Conservation (phyloP, 2,329 filamentous ascomycete species). For the Aspergillus texensis region DNA sequence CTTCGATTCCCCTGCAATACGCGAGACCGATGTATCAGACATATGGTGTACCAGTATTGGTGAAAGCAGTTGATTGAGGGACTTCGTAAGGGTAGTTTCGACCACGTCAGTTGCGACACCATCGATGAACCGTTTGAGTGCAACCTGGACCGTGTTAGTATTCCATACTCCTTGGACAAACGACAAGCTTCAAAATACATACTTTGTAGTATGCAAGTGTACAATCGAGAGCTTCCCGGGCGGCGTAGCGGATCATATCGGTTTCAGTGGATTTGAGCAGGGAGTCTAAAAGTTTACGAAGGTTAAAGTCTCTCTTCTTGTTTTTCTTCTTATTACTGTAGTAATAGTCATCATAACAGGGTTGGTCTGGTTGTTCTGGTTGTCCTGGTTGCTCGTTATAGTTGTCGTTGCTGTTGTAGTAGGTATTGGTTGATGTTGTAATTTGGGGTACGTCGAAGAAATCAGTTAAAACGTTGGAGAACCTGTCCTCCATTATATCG, state of each 20-base stretch:
- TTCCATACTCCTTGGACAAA: not conserved
- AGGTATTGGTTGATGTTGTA: not conserved
- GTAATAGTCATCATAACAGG: no score
- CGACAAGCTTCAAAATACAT: not conserved
- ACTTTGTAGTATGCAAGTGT: conserved; percentile 53
- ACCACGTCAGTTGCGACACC: conserved; percentile 43
- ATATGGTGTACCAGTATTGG: conserved; percentile 25
- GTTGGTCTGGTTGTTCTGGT: not conserved
- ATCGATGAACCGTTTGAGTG: conserved; percentile 45
- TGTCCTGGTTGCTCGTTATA: not conserved
- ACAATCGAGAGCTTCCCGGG: conserved; percentile 42
- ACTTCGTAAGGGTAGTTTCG: conserved; percentile 36
- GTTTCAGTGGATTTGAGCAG: conserved; percentile 28
- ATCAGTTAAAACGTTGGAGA: conserved; percentile 10
- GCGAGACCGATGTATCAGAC: conserved; percentile 18
- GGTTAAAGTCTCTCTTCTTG: not conserved
- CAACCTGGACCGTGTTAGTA: conserved; percentile 34
- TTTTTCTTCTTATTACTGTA: no score
- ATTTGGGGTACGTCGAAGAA: conserved; percentile 19
- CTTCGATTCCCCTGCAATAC: conserved; percentile 29
- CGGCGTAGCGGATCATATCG: conserved; percentile 43
- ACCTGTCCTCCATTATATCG: conserved; percentile 14
- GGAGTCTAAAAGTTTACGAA: conserved; percentile 17
- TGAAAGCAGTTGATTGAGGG: conserved; percentile 32
- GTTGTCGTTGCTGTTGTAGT: not conserved